These are phyloP conservation scores for Otatea glauca DNA, from an alignment of 176 grass and related monocot species.

Conservation along the genomic window DNA sequence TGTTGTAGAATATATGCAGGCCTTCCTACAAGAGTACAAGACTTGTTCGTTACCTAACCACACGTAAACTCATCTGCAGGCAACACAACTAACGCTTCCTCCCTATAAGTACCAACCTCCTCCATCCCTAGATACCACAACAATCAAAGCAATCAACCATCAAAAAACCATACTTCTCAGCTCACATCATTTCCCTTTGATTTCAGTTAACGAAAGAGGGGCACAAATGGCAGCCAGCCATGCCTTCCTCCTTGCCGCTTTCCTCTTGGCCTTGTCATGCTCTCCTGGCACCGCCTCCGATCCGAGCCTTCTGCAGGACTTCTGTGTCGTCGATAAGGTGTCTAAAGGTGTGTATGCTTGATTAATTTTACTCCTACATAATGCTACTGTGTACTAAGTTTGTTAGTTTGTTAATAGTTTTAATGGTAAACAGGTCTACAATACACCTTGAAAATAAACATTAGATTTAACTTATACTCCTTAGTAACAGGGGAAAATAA, in stretches of 20 bases:
- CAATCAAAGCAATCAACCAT: background rate
- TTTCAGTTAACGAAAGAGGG: background rate
- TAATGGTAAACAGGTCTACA: too few species aligned
- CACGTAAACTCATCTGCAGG: too few species aligned
- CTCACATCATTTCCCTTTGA: background rate
- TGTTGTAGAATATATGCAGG: too few species aligned
- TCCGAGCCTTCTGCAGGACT: conserved; percentile 19
- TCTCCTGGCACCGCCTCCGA: conserved; percentile 10
- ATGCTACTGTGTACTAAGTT: too few species aligned
- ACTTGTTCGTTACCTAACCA: too few species aligned
- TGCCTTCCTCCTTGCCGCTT: background rate
- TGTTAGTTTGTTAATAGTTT: too few species aligned
- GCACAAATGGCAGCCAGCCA: background rate
- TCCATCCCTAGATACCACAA: background rate
- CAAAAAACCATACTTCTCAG: background rate
- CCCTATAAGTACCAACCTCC: conserved; percentile 3
- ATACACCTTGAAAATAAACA: too few species aligned
- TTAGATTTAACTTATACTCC: too few species aligned
- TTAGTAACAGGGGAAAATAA: too few species aligned
- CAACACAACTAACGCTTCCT: background rate
- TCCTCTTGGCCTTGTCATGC: background rate
- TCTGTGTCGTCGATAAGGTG: background rate
- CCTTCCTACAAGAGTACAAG: too few species aligned
- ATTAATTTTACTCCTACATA: too few species aligned
- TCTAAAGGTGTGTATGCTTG: background rate